phyloP scores from a whole-genome alignment of 179 eudicot species.

The Sideroxylon spinosum region DNA sequence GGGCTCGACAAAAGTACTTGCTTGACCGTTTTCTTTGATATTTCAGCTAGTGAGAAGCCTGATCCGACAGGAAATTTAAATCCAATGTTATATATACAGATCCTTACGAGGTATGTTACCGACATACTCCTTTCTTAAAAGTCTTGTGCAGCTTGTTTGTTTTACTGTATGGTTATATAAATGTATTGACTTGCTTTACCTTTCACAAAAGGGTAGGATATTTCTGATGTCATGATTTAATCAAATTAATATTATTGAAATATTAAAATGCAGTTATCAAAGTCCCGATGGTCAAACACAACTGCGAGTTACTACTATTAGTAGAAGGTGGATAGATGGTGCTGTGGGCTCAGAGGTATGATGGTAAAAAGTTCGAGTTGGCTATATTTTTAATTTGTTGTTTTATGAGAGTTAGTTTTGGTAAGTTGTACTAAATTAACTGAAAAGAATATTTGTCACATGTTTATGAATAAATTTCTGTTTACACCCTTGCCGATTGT shows the following conservation, averaged over 20 bases:
- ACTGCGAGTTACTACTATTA: slow-evolving; percentile 74
- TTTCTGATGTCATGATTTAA: not conserved
- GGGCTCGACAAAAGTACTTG: slow-evolving; percentile 77
- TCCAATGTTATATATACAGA: slow-evolving; percentile 71
- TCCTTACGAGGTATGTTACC: slow-evolving; percentile 60
- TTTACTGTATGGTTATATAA: no score
- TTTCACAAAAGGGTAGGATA: no score
- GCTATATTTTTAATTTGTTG: not conserved
- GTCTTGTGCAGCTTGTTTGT: not conserved
- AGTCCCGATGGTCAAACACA: slow-evolving; percentile 61
- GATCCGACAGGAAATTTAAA: slow-evolving; percentile 67
- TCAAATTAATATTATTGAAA: slow-evolving; percentile 8
- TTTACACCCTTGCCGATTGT: no score
- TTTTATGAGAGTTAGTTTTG: not conserved
- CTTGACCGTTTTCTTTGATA: slow-evolving; percentile 87
- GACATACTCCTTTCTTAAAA: not conserved
- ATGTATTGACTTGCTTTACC: no score
- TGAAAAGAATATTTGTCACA: no score
- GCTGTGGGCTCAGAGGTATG: slow-evolving; percentile 63
- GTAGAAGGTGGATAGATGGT: slow-evolving; percentile 83
- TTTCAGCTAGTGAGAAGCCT: slow-evolving; percentile 74
- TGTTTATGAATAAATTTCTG: no score
- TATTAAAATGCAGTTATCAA: slow-evolving; percentile 58
- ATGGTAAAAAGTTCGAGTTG: slow-evolving; percentile 14
- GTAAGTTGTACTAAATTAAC: no score